Percentiles rank a stretch among this genome's conserved stretches.
phyloP scores from a whole-genome alignment of 352 stramenopile genomes.

The Pythium aphanidermatum region DNA sequence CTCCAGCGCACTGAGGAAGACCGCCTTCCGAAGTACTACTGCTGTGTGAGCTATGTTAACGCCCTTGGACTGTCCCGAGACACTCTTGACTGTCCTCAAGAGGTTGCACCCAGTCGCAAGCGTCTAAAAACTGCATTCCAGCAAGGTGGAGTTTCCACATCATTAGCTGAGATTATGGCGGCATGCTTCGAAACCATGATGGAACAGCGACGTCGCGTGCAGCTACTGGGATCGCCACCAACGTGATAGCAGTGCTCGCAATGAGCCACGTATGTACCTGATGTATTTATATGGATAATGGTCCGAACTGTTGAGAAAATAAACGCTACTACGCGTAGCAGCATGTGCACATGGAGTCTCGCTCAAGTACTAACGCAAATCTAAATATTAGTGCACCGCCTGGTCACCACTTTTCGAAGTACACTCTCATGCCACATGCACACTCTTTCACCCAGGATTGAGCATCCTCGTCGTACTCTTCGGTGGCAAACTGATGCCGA shows the following conservation, averaged over 20 bases:
- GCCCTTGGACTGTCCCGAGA: conserved; percentile 32
- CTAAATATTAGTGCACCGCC: too few species aligned
- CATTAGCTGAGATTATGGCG: conserved; percentile 57
- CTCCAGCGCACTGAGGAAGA: conserved; percentile 37
- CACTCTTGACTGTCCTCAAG: conserved; percentile 6
- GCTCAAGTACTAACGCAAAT: too few species aligned
- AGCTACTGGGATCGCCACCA: conserved; percentile 4
- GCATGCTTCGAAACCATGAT: conserved; percentile 55
- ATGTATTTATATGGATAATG: conserved; percentile 2
- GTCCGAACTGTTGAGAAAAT: not conserved
- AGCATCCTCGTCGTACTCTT: conserved; percentile 29
- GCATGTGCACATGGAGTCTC: too few species aligned
- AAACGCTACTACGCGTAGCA: too few species aligned
- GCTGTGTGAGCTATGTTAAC: conserved; percentile 74
- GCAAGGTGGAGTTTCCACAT: conserved; percentile 3
- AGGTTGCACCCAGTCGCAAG: conserved; percentile 19
- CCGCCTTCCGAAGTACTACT: conserved; percentile 65
- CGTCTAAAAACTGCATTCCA: conserved; percentile 32
- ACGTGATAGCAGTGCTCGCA: not conserved
- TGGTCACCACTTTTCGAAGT: conserved; percentile 71
- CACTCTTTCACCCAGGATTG: conserved; percentile 52
- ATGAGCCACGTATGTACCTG: not conserved
- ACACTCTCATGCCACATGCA: conserved; percentile 48
- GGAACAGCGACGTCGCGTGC: conserved; percentile 33
- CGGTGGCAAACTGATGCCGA: conserved; percentile 41